phyloP scores from a whole-genome alignment of 257 asterid species.

The Nicotiana undulata region DNA sequence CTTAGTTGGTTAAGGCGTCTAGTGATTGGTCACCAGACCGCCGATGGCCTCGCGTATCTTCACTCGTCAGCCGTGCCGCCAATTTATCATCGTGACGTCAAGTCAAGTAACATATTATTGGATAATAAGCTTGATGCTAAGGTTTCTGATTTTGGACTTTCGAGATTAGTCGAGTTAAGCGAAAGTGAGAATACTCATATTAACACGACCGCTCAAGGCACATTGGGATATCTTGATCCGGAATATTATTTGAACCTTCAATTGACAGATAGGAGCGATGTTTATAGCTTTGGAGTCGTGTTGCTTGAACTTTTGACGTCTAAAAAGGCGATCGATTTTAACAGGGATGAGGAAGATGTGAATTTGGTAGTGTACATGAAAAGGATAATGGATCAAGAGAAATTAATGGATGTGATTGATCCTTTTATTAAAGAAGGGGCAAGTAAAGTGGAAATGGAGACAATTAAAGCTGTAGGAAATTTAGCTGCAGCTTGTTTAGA shows the following conservation, averaged over 20 bases:
- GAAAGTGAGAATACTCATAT: constrained; percentile 46
- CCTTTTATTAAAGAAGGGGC: constrained; percentile 36
- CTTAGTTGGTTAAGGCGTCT: constrained; percentile 45
- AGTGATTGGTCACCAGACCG: constrained; percentile 35
- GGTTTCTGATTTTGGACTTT: constrained; percentile 57
- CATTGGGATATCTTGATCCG: constrained; percentile 53
- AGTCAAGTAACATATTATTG: constrained; percentile 41
- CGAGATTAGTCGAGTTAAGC: constrained; percentile 35
- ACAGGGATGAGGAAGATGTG: constrained; percentile 46
- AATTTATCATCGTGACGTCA: constrained; percentile 52
- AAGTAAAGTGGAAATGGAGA: constrained; percentile 39
- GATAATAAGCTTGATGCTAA: constrained; percentile 49
- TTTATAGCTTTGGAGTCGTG: constrained; percentile 65
- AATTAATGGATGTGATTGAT: constrained; percentile 39
- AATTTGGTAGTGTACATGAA: constrained; percentile 60
- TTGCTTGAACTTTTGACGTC: constrained; percentile 46
- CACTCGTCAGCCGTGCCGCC: constrained; percentile 53
- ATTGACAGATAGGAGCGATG: constrained; percentile 46
- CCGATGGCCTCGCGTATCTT: constrained; percentile 46
- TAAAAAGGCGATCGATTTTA: constrained; percentile 46
- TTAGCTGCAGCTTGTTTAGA: constrained; percentile 51
- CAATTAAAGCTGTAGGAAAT: constrained; percentile 55
- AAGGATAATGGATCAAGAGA: constrained; percentile 36
- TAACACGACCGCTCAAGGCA: constrained; percentile 57
- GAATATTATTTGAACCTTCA: constrained; percentile 49